Evolutionary conservation across 805 yeast genomes (phyloP), one percentile per base, ranked within the genome.

Genomic region (Groenewaldozyma salmanticensis): DNA sequence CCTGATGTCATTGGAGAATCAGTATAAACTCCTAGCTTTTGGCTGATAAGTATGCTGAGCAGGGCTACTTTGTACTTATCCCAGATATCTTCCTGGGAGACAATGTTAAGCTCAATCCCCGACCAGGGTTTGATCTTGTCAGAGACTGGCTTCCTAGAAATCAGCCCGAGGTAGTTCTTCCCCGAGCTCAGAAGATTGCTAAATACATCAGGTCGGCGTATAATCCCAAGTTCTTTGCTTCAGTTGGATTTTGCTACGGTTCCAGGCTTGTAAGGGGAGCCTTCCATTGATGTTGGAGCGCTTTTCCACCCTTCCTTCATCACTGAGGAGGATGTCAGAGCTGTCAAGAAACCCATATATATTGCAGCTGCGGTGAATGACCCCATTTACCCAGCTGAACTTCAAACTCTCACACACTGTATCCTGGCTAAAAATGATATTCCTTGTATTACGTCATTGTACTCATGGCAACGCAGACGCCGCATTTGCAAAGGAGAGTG

Each of bases 261-360:
- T 95, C 85, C 31, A 81, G 19, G 21, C 11, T 27, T 13, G 22
- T 29, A 3, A 4, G 68, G 59, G 39, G 4, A 17, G 3, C 50
- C 44, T 32, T 42, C 40, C 31, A 70, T 73, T 27, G 37, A 48
- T 6, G 81, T 70, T 15, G 85, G 74, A 52, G 94, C 90, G 13
- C 61, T 75, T 47, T 92, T 92, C 5, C 96, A 88, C 61, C 96
- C 96, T 4, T 80, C 94, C 2, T 71, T 80, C 46, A 78, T 83
- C 13, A 45, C 68, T 9, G 68, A 70, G 27, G 87, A 76, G 31
- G 94, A 82, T 54, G 68, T 85, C 37, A 72, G 67, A 39, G 71
- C 65, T 1, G 58, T 88, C 50, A 74, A 69, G 48, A 64, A 61
- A 46, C 94, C 94, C 17, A 34, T 88, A 21, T 49, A 78, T 47